A percentile compares a stretch with the other conserved stretches of the same genome.
Evolutionary conservation across 2,329 filamentous ascomycete species (phyloP).

Genomic region (Hymenoscyphus repandus): DNA sequence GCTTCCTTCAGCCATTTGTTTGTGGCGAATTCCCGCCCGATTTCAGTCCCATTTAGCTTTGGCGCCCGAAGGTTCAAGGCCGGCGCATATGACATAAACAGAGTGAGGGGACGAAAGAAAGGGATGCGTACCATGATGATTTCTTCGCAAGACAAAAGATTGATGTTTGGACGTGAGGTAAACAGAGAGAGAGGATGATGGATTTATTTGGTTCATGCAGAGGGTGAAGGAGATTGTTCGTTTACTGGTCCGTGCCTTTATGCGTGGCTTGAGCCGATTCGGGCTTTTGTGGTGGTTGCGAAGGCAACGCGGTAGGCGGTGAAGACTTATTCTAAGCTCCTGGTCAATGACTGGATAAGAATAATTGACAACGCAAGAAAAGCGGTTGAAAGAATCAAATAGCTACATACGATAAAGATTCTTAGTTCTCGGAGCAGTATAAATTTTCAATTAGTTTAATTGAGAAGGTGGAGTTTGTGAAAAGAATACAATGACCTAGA

Average conservation of each 20-base stretch:
- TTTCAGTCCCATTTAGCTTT: neutral
- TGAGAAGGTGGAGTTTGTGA: too few relatives aligned
- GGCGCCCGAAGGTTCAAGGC: neutral
- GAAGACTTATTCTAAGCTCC: conserved; percentile 2
- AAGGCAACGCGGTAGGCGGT: conserved; percentile 2
- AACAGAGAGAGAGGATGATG: conserved; percentile 3
- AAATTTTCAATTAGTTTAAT: too few relatives aligned
- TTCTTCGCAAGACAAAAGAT: neutral
- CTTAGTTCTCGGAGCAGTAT: too few relatives aligned
- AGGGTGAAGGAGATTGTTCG: neutral
- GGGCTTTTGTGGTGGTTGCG: neutral
- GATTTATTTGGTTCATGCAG: conserved; percentile 7
- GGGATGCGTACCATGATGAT: conserved; percentile 2
- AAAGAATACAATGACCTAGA: too few relatives aligned
- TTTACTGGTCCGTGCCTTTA: conserved; percentile 12
- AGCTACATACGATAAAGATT: too few relatives aligned
- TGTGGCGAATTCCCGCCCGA: conserved; percentile 1
- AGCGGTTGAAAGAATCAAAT: neutral
- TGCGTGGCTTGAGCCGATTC: conserved; percentile 1
- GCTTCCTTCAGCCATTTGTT: conserved; percentile 4
- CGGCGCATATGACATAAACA: too few relatives aligned
- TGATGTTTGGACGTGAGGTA: neutral
- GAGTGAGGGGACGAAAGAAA: neutral
- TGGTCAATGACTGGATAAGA: too few relatives aligned
- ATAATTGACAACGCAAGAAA: too few relatives aligned